Conservation (phyloP, 148 eudicot genomes). For the Camellia granthamiana region DNA sequence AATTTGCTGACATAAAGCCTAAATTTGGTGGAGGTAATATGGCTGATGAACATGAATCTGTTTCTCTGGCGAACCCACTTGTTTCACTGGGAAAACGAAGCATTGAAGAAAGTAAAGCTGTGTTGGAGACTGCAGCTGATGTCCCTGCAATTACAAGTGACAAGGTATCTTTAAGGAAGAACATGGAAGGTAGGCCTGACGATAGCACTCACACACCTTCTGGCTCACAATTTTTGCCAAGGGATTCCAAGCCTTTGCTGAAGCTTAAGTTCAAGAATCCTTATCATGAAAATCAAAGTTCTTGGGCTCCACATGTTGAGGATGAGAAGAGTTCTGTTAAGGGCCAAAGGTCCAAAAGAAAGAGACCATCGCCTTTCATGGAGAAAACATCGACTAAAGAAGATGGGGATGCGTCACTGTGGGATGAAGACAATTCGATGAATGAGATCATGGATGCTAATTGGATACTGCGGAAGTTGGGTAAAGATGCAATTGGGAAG, state of each 20-base stretch:
- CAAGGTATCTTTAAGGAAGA: constrained; percentile 42
- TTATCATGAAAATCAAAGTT: constrained; percentile 36
- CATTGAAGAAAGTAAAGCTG: constrained; percentile 30
- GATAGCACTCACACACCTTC: constrained; percentile 26
- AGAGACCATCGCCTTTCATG: constrained; percentile 47
- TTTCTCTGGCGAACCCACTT: constrained; percentile 33
- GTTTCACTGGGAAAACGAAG: constrained; percentile 29
- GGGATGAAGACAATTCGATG: constrained; percentile 41
- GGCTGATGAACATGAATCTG: constrained; percentile 34
- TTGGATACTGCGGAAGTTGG: constrained; percentile 82
- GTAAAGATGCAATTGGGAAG: constrained; percentile 91
- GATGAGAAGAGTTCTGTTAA: constrained; percentile 67
- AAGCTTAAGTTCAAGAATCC: constrained; percentile 83
- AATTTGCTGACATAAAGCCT: constrained; percentile 29
- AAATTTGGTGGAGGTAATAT: constrained; percentile 35
- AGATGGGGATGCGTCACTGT: constrained; percentile 41
- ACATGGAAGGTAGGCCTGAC: constrained; percentile 37
- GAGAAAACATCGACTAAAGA: constrained; percentile 41
- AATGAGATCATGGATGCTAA: constrained; percentile 69
- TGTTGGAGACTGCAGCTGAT: constrained; percentile 29
- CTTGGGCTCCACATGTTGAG: constrained; percentile 57
- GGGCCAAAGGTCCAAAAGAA: constrained; percentile 93
- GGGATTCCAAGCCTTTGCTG: constrained; percentile 68
- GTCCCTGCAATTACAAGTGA: constrained; percentile 34
- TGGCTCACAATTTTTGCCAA: constrained; percentile 35